These are phyloP conservation scores for Fusarium euwallaceae DNA, from an alignment of 2,329 filamentous ascomycete genomes.

Conservation along the genomic window DNA sequence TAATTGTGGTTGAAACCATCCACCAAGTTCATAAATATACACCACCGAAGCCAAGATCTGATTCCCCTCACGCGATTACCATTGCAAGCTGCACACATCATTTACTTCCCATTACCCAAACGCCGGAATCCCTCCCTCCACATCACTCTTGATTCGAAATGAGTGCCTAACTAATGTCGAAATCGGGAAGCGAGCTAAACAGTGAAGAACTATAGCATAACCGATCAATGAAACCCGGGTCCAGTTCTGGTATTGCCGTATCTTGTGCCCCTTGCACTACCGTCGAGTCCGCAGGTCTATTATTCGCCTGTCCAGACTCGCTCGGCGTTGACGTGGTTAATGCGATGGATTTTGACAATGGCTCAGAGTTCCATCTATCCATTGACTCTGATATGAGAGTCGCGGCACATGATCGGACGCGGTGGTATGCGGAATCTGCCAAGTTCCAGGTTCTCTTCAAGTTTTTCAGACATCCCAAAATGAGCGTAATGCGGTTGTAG, in stretches of 20 bases:
- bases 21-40: not conserved
- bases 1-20: not conserved
- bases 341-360: conserved; percentile 17
- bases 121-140: too few species aligned
- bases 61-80: not conserved
- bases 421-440: conserved; percentile 38
- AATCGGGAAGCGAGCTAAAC: conserved; percentile 10
- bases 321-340: not conserved
- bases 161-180: not conserved
- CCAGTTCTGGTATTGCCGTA: not conserved
- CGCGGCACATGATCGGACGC: conserved; percentile 28
- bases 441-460: conserved; percentile 33
- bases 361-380: conserved; percentile 41
- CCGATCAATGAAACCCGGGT: conserved; percentile 4
- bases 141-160: too few species aligned
- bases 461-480: conserved; percentile 33
- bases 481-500: conserved; percentile 36
- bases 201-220: conserved; percentile 7
- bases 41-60: not conserved
- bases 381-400: conserved; percentile 37
- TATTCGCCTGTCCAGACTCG: not conserved
- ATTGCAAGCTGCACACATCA: not conserved
- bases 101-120: not conserved
- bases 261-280: not conserved
- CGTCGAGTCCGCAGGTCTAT: not conserved